Base-by-base conservation (phyloP, 352 stramenopile species). In the Chrysophaeum taylorii region DNA sequence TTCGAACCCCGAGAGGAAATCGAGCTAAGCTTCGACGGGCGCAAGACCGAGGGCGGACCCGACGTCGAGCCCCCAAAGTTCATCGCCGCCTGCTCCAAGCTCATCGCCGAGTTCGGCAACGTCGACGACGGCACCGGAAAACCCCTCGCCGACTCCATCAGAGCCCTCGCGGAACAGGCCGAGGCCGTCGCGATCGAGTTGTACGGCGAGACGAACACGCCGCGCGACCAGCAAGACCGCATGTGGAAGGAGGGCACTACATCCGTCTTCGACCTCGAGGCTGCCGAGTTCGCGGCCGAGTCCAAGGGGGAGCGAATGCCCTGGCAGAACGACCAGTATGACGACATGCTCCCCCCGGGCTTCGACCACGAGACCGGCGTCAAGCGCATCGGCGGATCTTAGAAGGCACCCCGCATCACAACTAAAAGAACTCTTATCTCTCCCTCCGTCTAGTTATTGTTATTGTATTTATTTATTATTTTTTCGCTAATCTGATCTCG, bases 41-140 rank as follows among this genome's bases (percentile, higher is more conserved):
- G 1, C 12, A 66, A 42, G 57, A 66, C 57, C 12, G 33, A 15
- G 2, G 57, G 27, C 14, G 57, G 57, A 31, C 31, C 31, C 57
- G 57, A 66, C 33, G 57, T 66, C 14, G 57, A 66, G 33, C 57
- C 57, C 33, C 31, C 57, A 31, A 66, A 66, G 57, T 66, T 66
- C 57, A 66, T 66, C 35, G 57, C 27, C 57, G 57, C 57, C 5
- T 42, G 33, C 57, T 18, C 21, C 12, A 5, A 42, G 57, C 57
- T 66, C 57, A 66, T 66, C 57, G 57, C 57, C 57, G 57, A 66
- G 33, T 66, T 66, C 27, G 57, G 57, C 14, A 66, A 66, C 57
- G 5, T 66, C 35, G 57, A 66, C 57, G 57, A 66, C 57, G n/a
- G n/a, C n/a, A 66, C 41, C 57, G 57, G 57, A 31, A 9, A 42